These are phyloP conservation scores for Mortierella sp. DNA, from an alignment of 371 early-diverging fungal species.

Conservation along the genomic window DNA sequence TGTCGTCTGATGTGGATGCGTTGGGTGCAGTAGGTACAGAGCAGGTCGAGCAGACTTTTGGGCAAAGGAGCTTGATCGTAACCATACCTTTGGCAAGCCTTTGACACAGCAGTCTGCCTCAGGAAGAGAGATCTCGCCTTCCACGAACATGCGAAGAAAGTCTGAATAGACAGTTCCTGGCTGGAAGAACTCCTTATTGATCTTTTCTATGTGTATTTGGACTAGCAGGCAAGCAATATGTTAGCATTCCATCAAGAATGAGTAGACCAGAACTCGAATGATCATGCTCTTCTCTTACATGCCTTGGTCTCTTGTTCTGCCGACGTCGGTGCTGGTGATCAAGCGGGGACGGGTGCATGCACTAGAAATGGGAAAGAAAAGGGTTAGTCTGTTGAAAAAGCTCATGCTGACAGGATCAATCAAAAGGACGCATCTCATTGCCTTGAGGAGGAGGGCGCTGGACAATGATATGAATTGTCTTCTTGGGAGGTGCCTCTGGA, in stretches of 20 bases:
- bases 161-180: conserved; percentile 16
- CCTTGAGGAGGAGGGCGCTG: conserved; percentile 28
- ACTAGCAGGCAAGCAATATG: conserved; percentile 9
- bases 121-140: too few relatives aligned
- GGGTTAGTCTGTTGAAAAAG: too few relatives aligned
- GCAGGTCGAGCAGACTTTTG: conserved; percentile 22
- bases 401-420: conserved; percentile 3
- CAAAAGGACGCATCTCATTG: conserved; percentile 10
- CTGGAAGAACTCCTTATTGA: conserved; percentile 25
- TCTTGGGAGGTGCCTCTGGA: conserved; percentile 7
- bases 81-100: conserved; percentile 28
- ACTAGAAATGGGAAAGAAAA: background rate
- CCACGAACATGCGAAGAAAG: conserved; percentile 23
- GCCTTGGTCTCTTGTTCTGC: too few relatives aligned
- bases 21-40: conserved; percentile 33
- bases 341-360: too few relatives aligned
- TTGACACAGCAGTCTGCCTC: too few relatives aligned
- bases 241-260: too few relatives aligned
- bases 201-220: conserved; percentile 12
- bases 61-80: conserved; percentile 25
- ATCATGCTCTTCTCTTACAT: too few relatives aligned
- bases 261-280: background rate
- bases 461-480: conserved; percentile 27
- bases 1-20: too few relatives aligned
- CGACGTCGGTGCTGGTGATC: too few relatives aligned